Conservation (phyloP, 2,329 filamentous ascomycete genomes). For the Monilinia fructigena region DNA sequence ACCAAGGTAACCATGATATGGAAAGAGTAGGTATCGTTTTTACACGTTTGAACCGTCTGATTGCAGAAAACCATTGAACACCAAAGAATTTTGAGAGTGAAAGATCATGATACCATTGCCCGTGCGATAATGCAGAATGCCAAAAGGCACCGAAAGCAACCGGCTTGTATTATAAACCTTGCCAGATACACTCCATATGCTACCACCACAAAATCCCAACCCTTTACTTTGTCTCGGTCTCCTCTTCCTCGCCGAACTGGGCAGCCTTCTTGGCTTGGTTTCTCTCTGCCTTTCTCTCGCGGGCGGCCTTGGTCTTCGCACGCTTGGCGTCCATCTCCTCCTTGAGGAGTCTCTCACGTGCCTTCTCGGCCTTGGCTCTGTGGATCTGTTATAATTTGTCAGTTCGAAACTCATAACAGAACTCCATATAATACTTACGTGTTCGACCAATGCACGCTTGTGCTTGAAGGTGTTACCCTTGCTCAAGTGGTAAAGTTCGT, state of each 20-base stretch:
- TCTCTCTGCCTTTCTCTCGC: constrained; percentile 96
- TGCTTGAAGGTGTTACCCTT: constrained; percentile 99
- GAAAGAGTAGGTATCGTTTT: constrained; percentile 20
- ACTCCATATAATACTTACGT: constrained; percentile 70
- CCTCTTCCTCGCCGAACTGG: constrained; percentile 69
- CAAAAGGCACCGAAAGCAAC: constrained; percentile 39
- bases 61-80: constrained; percentile 25
- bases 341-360: constrained; percentile 91
- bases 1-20: constrained; percentile 7
- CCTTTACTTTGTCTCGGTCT: constrained; percentile 41
- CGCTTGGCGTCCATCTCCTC: constrained; percentile 99
- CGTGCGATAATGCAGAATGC: constrained; percentile 41
- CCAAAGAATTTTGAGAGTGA: constrained; percentile 24
- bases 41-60: constrained; percentile 23
- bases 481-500: constrained; percentile 99
- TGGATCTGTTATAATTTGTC: constrained; percentile 69
- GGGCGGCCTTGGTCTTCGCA: constrained; percentile 99
- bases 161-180: constrained; percentile 39
- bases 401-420: constrained; percentile 16
- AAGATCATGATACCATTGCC: constrained; percentile 41
- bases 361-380: constrained; percentile 99
- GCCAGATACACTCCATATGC: constrained; percentile 41
- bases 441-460: constrained; percentile 99
- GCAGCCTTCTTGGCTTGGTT: constrained; percentile 86
- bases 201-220: constrained; percentile 37